Evolutionary conservation across 2,329 filamentous ascomycete genomes (phyloP).

Genomic region (Fusarium verticillioides): DNA sequence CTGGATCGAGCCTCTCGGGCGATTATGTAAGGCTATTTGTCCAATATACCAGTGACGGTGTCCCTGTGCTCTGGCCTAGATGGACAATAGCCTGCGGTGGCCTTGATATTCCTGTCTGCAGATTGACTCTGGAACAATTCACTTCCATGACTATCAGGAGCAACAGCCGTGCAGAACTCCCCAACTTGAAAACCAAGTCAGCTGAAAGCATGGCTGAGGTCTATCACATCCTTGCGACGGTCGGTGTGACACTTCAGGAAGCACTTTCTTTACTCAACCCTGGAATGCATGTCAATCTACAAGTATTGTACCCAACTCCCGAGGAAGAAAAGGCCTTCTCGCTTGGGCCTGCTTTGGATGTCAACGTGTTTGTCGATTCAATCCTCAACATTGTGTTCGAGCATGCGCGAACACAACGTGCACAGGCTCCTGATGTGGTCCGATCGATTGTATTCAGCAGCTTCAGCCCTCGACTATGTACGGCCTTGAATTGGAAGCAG

Average conservation of each 20-base stretch:
- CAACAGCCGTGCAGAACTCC: slow-evolving; percentile 57
- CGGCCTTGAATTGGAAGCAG: slow-evolving; percentile 98
- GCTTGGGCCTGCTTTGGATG: slow-evolving; percentile 79
- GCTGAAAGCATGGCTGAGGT: slow-evolving; percentile 70
- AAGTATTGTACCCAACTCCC: slow-evolving; percentile 84
- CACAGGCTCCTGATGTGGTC: slow-evolving; percentile 74
- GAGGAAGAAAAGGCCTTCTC: slow-evolving; percentile 77
- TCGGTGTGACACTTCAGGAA: slow-evolving; percentile 82
- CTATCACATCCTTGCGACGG: slow-evolving; percentile 77
- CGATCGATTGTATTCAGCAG: slow-evolving; percentile 94
- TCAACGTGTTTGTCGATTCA: slow-evolving; percentile 87
- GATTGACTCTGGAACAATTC: slow-evolving; percentile 81
- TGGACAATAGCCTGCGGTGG: slow-evolving; percentile 83
- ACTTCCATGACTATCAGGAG: slow-evolving; percentile 60
- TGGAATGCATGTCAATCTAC: slow-evolving; percentile 89
- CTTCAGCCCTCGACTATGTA: slow-evolving; percentile 90
- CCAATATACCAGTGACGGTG: slow-evolving; percentile 87
- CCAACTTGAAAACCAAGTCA: slow-evolving; percentile 57
- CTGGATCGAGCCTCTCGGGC: slow-evolving; percentile 94
- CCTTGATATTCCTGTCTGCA: slow-evolving; percentile 83
- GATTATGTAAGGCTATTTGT: slow-evolving; percentile 93
- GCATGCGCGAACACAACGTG: slow-evolving; percentile 77
- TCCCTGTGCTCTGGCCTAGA: slow-evolving; percentile 87
- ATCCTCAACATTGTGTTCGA: slow-evolving; percentile 90
- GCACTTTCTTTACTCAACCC: slow-evolving; percentile 80